Evolutionary conservation across 805 yeast species (phyloP), one percentile per base, ranked within the genome.

Genomic region (Ogataea trehaloabstinens): DNA sequence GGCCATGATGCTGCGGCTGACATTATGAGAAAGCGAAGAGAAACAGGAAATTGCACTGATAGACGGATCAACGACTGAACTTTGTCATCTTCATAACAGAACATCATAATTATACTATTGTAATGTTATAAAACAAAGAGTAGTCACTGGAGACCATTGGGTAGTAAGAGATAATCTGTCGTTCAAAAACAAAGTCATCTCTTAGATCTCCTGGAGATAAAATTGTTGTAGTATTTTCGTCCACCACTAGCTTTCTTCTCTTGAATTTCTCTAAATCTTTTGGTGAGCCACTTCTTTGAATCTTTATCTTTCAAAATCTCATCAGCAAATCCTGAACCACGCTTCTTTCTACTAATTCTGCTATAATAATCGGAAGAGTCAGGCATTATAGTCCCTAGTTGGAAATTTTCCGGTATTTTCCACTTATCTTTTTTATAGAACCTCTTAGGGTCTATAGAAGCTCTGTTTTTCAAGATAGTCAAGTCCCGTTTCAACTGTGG

Each of bases 401-500:
- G 93, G 60, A 93, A 89, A 48, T 71, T 78, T 33, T 58, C 63
- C 3, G 64, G 53, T 3, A 45, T 36, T 31, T 53, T 85, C 86
- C 32, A 95, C 73, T 71, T 80, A 42, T 84, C 93, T 60, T 86
- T 87, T 64, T 86, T 88, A 65, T 93, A 93, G 64, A 88, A 96
- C 52, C 97, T 76, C 65, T 93, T 93, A 6, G 97, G 98, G 58
- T 93, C 98, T 45, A 93, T 71, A 7, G 89, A 96, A 40, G 85
- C 83, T 63, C 99, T 79, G 67, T 91, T 86, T 55, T 87, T 82
- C 43, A 93, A 70, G 12, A 93, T 65, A 54, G 79, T 68, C 51
- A 93, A 58, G 59, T 93, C 98, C 42, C 95, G 72, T 55, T 84
- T 84, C 16, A 85, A 58, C 20, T 74, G 72, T 2, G 82, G 78